phyloP scores from a whole-genome alignment of 75 land plant genomes.

The Selaginella tamariscina region DNA sequence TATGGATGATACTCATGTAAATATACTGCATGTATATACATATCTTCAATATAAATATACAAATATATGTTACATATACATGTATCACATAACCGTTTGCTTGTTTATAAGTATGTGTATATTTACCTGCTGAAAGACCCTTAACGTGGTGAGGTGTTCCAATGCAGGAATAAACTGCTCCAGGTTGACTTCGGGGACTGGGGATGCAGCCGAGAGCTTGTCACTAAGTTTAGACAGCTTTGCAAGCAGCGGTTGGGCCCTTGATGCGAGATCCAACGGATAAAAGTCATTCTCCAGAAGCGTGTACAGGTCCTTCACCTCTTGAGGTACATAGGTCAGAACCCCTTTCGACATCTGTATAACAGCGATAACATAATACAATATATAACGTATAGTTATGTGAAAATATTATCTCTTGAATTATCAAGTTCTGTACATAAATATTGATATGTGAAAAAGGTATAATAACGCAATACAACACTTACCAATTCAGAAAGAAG shows the following conservation, averaged over 20 bases:
- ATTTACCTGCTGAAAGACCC: slow-evolving; percentile 75
- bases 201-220: slow-evolving; percentile 67
- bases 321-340: slow-evolving; percentile 64
- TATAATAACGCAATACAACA: no score
- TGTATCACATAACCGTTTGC: no score
- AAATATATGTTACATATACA: no score
- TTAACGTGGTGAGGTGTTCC: slow-evolving; percentile 65
- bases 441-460: no score
- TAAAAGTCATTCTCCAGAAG: slow-evolving; percentile 74
- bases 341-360: slow-evolving; percentile 71
- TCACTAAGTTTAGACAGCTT: slow-evolving; percentile 67
- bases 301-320: slow-evolving; percentile 74
- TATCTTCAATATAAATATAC: no score
- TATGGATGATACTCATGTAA: no score
- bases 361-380: background rate
- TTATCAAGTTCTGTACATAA: no score
- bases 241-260: slow-evolving; percentile 51
- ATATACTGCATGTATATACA: no score
- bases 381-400: no score
- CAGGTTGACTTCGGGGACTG: slow-evolving; percentile 76
- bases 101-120: no score
- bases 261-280: slow-evolving; percentile 69
- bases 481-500: slow-evolving; percentile 82
- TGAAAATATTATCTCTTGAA: no score
- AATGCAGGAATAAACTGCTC: slow-evolving; percentile 70